phyloP scores from a whole-genome alignment of 78 protist genomes.

The Tieghemostelium lacteum region DNA sequence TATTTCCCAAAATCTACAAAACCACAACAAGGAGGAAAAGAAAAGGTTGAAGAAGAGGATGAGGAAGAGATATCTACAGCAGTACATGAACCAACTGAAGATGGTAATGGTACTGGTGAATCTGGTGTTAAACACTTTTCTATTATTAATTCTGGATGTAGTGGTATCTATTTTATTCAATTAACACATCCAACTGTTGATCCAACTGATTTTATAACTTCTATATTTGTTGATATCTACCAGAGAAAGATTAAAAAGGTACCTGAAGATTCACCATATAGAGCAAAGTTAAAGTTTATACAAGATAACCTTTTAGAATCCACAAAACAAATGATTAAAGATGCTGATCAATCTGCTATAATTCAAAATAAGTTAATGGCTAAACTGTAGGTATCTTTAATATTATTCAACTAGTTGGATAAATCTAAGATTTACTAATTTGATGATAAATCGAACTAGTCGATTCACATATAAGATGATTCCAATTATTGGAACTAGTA shows the following conservation, averaged over 20 bases:
- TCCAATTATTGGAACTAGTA: conserved; percentile 27
- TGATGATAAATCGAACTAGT: background rate
- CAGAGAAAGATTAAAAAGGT: background rate
- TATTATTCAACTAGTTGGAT: background rate
- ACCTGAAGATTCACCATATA: background rate
- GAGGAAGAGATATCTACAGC: background rate
- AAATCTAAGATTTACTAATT: background rate
- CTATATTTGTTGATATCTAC: conserved; percentile 39
- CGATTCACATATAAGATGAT: conserved; percentile 20
- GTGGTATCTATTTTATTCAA: conserved; percentile 48
- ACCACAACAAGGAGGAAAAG: background rate
- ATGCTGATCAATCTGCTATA: background rate
- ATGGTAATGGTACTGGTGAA: background rate
- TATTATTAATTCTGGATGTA: conserved; percentile 64
- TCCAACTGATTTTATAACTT: conserved; percentile 25
- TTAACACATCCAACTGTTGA: background rate
- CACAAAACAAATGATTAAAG: conserved; percentile 28
- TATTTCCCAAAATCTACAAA: conserved; percentile 32
- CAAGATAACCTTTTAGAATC: conserved; percentile 7
- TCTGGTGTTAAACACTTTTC: conserved; percentile 19
- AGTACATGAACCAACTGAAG: conserved; percentile 13
- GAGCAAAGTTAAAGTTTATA: background rate
- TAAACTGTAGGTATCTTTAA: conserved; percentile 17
- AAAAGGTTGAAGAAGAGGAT: conserved; percentile 18
- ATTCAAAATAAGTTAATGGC: conserved; percentile 5